Base-by-base conservation (phyloP, 768 basidiomycete species). In the Crassisporium funariophilum region DNA sequence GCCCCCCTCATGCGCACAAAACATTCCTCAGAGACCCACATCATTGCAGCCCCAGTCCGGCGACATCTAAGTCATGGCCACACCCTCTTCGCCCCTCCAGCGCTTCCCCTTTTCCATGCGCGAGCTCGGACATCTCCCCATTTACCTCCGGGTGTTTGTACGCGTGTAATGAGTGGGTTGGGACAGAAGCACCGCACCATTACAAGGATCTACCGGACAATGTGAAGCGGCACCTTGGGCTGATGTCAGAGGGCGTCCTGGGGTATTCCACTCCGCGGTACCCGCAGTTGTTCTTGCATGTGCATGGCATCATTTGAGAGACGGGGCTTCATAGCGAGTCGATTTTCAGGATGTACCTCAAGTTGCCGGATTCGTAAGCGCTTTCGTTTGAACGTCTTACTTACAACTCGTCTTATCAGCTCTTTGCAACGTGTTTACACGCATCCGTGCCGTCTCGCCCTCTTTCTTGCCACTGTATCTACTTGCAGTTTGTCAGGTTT, bases 191-290 rank as follows among this genome's bases (percentile, higher is more conserved):
- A n/a, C n/a, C n/a, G 88, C 88, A 98, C 52, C 95, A 98, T 62
- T 97, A 95, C 61, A 95, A 98, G 69, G 97, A 99, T 67, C 70
- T 99, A 9, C 95, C 95, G 2, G 91, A 93, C 54, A 83, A 87
- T 54, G 91, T 92, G 44, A 93, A 91, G 61, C 82, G 86, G 33
- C 83, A 89, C 67, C 75, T 98, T 9, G 95, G 95, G 4, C 75
- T 88, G 10, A 86, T 98, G 77, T 97, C 97, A 0, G 86, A 88
- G 50, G 95, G 95, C 9, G 98, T 90, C 74, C 68, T 99, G 43
- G 71, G 77, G 1, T 99, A 98, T 67, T 99, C 98, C 63, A 98
- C 95, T 2, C 77, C 82, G 22, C 83, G 94, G n/a, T 98, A 88
- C 70, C 97, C 97, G 10, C 74, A 70, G 12, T 77, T 98, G 7